These are phyloP conservation scores for Globisporangium takayamanum DNA, from an alignment of 352 stramenopile genomes.

Conservation along the genomic window DNA sequence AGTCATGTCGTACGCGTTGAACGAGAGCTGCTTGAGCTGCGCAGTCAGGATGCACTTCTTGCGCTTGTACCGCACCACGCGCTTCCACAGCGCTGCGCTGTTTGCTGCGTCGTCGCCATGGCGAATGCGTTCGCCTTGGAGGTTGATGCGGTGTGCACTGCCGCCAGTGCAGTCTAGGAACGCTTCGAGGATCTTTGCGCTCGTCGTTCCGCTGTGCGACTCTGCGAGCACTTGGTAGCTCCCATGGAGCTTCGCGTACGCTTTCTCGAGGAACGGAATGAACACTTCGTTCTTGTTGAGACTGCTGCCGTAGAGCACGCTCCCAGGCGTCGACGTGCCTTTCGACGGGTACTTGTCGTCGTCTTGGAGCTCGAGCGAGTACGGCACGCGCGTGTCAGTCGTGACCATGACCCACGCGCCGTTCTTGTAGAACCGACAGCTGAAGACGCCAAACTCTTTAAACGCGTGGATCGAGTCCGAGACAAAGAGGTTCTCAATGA, in stretches of 20 bases:
- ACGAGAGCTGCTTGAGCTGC: constrained; percentile 63
- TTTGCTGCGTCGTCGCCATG: constrained; percentile 8
- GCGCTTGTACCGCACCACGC: constrained; percentile 48
- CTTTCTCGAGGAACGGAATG: constrained; percentile 84
- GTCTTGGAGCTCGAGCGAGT: constrained; percentile 35
- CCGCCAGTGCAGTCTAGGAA: constrained; percentile 87
- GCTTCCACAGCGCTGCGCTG: constrained; percentile 49
- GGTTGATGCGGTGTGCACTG: constrained; percentile 68
- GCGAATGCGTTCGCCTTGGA: constrained; percentile 34
- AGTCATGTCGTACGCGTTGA: constrained; percentile 56
- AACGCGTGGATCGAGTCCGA: constrained; percentile 74
- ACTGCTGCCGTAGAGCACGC: constrained; percentile 65
- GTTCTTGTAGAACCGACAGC: constrained; percentile 91
- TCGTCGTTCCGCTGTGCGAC: constrained; percentile 31
- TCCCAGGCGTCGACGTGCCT: constrained; percentile 26
- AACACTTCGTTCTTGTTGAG: constrained; percentile 84
- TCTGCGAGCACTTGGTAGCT: constrained; percentile 55
- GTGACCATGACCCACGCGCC: constrained; percentile 84
- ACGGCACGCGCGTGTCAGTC: constrained; percentile 83
- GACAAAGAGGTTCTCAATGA: constrained; percentile 90
- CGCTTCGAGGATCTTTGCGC: constrained; percentile 69
- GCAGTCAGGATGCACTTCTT: constrained; percentile 59
- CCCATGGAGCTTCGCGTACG: constrained; percentile 86
- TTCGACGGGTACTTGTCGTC: constrained; percentile 26
- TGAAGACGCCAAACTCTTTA: constrained; percentile 85